A percentile compares a stretch with the other conserved stretches of the same genome.
phyloP scores from a whole-genome alignment of 2,329 filamentous ascomycete genomes.

The Fonsecaea nubica region DNA sequence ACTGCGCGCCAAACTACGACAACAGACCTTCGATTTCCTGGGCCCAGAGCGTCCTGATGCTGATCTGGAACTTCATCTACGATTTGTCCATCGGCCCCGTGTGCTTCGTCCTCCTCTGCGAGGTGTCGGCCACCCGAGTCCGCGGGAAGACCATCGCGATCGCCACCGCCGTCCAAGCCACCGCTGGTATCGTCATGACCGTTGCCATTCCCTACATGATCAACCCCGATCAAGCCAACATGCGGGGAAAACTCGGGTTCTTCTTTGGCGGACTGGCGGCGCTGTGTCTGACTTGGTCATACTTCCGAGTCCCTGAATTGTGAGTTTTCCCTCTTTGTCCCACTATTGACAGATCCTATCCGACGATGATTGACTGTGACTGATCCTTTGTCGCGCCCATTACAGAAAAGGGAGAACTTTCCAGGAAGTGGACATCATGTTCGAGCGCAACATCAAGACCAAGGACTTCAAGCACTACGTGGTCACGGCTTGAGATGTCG shows the following conservation, averaged over 20 bases:
- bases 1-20: constrained; percentile 47
- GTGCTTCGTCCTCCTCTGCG: constrained; percentile 57
- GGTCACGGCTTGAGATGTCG: background rate
- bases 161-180: constrained; percentile 50
- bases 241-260: constrained; percentile 44
- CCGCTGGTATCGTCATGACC: constrained; percentile 50
- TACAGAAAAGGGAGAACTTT: constrained; percentile 40
- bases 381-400: background rate
- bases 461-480: constrained; percentile 38
- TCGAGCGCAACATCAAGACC: constrained; percentile 39
- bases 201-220: constrained; percentile 49
- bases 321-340: constrained; percentile 18
- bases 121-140: constrained; percentile 52
- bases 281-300: constrained; percentile 46
- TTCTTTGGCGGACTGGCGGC: constrained; percentile 43
- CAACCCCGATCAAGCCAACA: constrained; percentile 40
- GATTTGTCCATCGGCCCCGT: constrained; percentile 51
- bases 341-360: background rate
- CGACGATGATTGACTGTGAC: background rate
- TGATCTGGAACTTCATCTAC: constrained; percentile 52
- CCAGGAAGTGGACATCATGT: constrained; percentile 45
- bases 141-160: constrained; percentile 55
- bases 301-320: constrained; percentile 42
- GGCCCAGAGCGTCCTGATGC: constrained; percentile 47
- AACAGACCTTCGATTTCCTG: constrained; percentile 42